Evolutionary conservation across 2,329 filamentous ascomycete species (phyloP).

Genomic region (Cadophora sp.): DNA sequence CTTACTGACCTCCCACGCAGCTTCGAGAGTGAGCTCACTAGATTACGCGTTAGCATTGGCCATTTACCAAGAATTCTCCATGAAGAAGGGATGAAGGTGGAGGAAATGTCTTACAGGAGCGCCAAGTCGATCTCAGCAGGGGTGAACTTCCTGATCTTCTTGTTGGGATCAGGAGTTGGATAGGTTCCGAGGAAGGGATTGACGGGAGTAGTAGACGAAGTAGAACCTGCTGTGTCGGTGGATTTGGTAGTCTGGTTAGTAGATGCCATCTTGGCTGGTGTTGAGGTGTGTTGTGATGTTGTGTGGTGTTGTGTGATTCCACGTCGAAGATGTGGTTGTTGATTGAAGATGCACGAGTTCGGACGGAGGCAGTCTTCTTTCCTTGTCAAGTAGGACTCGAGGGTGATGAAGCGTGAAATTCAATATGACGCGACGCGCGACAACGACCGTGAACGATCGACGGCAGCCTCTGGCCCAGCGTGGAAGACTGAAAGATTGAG

Average conservation of each 20-base stretch:
- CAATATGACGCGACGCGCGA: background rate
- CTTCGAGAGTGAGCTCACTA: constrained; percentile 7
- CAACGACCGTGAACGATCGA: background rate
- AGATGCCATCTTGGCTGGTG: constrained; percentile 2
- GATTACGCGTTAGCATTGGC: background rate
- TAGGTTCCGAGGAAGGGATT: constrained; percentile 1
- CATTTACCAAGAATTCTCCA: background rate
- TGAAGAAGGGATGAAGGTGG: background rate
- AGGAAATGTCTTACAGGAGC: background rate
- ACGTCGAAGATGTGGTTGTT: background rate
- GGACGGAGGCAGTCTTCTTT: background rate
- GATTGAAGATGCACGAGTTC: background rate
- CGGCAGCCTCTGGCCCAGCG: background rate
- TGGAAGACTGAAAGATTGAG: background rate
- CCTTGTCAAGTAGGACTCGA: background rate
- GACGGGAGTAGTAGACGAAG: background rate
- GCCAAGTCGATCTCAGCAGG: background rate
- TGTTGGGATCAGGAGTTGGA: background rate
- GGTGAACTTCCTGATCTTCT: background rate
- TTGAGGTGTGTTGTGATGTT: background rate
- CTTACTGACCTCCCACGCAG: background rate
- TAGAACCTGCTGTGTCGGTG: background rate
- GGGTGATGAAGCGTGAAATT: background rate
- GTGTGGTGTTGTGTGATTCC: background rate
- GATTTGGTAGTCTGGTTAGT: background rate